Percentiles rank a stretch among this genome's conserved stretches.
These are phyloP conservation scores for Coemansia sp. DNA, from an alignment of 192 early-diverging fungal genomes.

Conservation along the genomic window DNA sequence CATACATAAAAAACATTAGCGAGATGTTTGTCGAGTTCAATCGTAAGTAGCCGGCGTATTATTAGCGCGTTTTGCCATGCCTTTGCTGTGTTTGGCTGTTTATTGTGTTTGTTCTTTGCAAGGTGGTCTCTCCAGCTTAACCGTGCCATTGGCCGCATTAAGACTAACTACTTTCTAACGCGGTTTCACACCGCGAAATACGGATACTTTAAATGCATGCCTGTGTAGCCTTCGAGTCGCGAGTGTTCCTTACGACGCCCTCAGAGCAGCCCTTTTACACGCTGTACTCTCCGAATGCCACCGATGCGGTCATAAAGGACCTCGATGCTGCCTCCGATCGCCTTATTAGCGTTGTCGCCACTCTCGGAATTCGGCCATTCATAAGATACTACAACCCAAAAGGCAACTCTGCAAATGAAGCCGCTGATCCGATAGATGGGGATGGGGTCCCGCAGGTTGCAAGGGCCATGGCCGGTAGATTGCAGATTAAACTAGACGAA, in stretches of 20 bases:
- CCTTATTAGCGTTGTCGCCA: constrained; percentile 44
- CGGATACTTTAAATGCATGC: background rate
- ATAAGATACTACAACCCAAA: constrained; percentile 43
- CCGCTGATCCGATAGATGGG: background rate
- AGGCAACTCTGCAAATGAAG: background rate
- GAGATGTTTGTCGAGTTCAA: constrained; percentile 54
- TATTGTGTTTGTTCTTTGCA: no score
- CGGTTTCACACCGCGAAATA: background rate
- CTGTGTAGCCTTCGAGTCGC: constrained; percentile 48
- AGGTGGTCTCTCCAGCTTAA: no score
- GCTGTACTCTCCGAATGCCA: constrained; percentile 49
- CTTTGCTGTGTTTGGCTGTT: no score
- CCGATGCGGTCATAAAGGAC: constrained; percentile 18
- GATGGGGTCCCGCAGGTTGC: constrained; percentile 20
- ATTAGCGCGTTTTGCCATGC: no score
- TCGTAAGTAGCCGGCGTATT: constrained; percentile 31
- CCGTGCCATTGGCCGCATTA: no score
- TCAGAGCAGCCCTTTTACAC: constrained; percentile 49
- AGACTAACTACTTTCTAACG: no score
- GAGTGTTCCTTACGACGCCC: constrained; percentile 51
- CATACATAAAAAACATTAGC: constrained; percentile 30
- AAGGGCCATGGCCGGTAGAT: constrained; percentile 48
- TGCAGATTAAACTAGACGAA: constrained; percentile 65
- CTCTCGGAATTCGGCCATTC: constrained; percentile 35
- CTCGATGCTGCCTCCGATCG: constrained; percentile 49